phyloP scores from a whole-genome alignment of 2,329 filamentous ascomycete genomes.

The Whalleya microplaca region DNA sequence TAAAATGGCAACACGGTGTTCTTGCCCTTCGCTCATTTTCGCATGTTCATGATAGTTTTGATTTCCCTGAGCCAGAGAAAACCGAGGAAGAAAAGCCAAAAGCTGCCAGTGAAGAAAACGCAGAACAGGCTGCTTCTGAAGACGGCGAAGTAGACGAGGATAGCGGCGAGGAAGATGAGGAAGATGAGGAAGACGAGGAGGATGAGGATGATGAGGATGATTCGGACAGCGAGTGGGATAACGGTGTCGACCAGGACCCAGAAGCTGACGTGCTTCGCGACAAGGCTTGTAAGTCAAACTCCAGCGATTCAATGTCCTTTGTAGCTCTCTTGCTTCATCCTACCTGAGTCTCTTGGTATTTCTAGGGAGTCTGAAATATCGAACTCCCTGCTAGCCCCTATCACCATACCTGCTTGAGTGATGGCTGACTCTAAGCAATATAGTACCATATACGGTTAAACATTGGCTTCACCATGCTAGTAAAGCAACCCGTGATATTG shows the following conservation, averaged over 20 bases:
- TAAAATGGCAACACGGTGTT: constrained; percentile 47
- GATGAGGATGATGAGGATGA: constrained; percentile 14
- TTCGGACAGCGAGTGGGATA: constrained; percentile 19
- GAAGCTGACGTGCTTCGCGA: constrained; percentile 35
- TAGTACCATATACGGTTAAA: constrained; percentile 43
- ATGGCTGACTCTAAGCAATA: constrained; percentile 3
- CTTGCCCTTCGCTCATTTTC: constrained; percentile 43
- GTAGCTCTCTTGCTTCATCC: no score
- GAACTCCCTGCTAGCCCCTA: neutral
- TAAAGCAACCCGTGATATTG: constrained; percentile 47
- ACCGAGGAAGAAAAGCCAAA: constrained; percentile 10
- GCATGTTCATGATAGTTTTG: constrained; percentile 41
- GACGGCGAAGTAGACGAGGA: constrained; percentile 8
- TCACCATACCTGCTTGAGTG: neutral
- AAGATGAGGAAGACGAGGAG: no score
- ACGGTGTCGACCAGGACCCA: constrained; percentile 27
- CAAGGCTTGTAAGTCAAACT: constrained; percentile 26
- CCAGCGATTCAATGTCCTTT: no score
- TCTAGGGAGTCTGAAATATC: neutral
- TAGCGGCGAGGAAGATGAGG: constrained; percentile 8
- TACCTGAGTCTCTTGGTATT: no score
- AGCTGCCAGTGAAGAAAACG: constrained; percentile 4
- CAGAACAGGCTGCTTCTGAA: constrained; percentile 16
- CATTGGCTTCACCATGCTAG: constrained; percentile 47
- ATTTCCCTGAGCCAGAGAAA: constrained; percentile 30